Evolutionary conservation across 768 basidiomycete genomes (phyloP).

Genomic region (Suillus brevipes): DNA sequence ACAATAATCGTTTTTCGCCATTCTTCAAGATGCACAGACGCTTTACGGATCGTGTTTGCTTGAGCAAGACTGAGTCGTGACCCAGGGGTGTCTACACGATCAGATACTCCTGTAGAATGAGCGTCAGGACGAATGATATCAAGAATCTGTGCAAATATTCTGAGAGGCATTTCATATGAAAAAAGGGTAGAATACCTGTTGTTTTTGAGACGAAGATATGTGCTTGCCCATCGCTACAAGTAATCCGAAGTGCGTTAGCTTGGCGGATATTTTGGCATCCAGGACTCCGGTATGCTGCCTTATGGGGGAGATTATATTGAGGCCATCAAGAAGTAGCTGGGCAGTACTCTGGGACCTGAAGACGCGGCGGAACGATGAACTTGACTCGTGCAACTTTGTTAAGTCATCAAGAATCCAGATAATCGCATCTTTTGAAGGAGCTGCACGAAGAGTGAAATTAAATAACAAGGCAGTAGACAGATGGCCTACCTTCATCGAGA

Average conservation of each 20-base stretch:
- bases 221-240: conserved; percentile 65
- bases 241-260: conserved; percentile 67
- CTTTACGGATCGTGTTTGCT: conserved; percentile 54
- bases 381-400: conserved; percentile 65
- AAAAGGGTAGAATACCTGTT: conserved; percentile 51
- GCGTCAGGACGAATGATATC: conserved; percentile 47
- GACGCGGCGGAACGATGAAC: conserved; percentile 64
- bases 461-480: background rate
- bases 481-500: background rate
- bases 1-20: conserved; percentile 71
- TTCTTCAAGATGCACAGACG: conserved; percentile 60
- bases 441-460: conserved; percentile 12
- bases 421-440: conserved; percentile 21
- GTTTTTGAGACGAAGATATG: conserved; percentile 65
- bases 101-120: conserved; percentile 4
- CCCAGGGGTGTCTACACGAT: conserved; percentile 1
- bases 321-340: conserved; percentile 64
- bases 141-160: conserved; percentile 47
- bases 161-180: background rate
- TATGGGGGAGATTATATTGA: conserved; percentile 44
- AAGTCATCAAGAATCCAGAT: conserved; percentile 59
- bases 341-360: conserved; percentile 75
- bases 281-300: background rate
- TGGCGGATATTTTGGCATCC: conserved; percentile 49
- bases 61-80: conserved; percentile 24